Evolutionary conservation across 306 rosid species (phyloP).

Genomic region (Castanea mollissima): DNA sequence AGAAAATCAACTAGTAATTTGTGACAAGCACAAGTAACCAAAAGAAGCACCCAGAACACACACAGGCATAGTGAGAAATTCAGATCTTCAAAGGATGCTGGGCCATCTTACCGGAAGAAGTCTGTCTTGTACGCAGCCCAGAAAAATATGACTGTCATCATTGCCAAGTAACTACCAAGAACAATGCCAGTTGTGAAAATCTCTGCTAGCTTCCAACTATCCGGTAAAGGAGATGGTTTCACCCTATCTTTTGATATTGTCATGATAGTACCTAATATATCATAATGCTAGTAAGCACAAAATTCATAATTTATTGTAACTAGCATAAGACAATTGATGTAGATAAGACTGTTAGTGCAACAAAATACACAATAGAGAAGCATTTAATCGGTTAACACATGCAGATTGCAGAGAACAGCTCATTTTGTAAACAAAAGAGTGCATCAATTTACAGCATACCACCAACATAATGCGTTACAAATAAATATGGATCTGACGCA

Average conservation of each 20-base stretch:
- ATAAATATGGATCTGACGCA: neutral
- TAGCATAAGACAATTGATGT: neutral
- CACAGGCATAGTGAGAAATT: neutral
- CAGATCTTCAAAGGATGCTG: neutral
- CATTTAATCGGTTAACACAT: neutral
- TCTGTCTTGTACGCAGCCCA: constrained; percentile 93
- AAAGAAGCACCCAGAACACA: constrained; percentile 3
- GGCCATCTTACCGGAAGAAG: constrained; percentile 75
- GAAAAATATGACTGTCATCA: constrained; percentile 98
- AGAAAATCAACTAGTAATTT: constrained; percentile 15
- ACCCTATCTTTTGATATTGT: constrained; percentile 96
- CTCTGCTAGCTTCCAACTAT: constrained; percentile 97
- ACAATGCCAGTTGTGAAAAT: constrained; percentile 90
- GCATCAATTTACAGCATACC: neutral
- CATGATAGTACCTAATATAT: constrained; percentile 84
- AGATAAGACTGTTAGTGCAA: neutral
- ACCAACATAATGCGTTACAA: neutral
- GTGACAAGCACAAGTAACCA: neutral
- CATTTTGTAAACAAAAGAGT: neutral
- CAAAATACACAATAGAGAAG: neutral
- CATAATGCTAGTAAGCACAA: constrained; percentile 12
- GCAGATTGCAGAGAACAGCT: neutral
- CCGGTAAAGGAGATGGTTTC: constrained; percentile 96
- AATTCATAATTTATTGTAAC: neutral
- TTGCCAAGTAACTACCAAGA: constrained; percentile 94